Percentiles rank a stretch among this genome's conserved stretches.
Conservation (phyloP, 2,329 filamentous ascomycete genomes). For the Rhexocercosporidium sp. region DNA sequence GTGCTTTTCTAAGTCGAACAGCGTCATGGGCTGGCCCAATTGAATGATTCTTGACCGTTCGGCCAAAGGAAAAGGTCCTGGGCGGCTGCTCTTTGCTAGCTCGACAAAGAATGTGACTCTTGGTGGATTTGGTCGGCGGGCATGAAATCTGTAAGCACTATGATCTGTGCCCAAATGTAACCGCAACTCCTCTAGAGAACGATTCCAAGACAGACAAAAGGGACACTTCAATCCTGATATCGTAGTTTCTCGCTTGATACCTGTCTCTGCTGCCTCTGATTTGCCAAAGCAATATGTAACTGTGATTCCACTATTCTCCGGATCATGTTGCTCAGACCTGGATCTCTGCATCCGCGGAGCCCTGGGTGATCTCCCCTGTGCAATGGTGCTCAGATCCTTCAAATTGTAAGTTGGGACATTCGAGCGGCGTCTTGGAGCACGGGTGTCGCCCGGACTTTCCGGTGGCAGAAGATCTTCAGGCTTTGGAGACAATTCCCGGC, state of each 20-base stretch:
- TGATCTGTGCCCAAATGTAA: constrained; percentile 37
- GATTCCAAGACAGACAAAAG: constrained; percentile 31
- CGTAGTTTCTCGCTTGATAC: constrained; percentile 30
- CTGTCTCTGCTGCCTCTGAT: constrained; percentile 29
- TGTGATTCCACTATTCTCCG: constrained; percentile 34
- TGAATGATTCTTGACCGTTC: constrained; percentile 48
- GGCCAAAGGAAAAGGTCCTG: constrained; percentile 36
- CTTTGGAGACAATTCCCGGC: constrained; percentile 18
- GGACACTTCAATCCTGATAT: constrained; percentile 35
- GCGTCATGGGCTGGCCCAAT: constrained; percentile 49
- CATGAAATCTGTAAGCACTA: constrained; percentile 33
- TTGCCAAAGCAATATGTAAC: constrained; percentile 36
- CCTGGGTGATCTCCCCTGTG: constrained; percentile 55
- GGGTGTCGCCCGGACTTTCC: constrained; percentile 30
- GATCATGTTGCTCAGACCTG: constrained; percentile 26
- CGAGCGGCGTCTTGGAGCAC: constrained; percentile 31
- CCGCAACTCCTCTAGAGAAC: constrained; percentile 30
- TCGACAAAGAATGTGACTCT: constrained; percentile 51
- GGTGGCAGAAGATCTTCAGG: constrained; percentile 14
- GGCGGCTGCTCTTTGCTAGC: constrained; percentile 26
- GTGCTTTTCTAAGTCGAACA: constrained; percentile 52
- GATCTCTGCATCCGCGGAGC: constrained; percentile 44
- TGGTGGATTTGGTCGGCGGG: constrained; percentile 32
- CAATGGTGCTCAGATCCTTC: constrained; percentile 62
- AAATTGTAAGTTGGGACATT: constrained; percentile 57